These are phyloP conservation scores for Nemania diffusa DNA, from an alignment of 2,329 filamentous ascomycete species.

Conservation along the genomic window DNA sequence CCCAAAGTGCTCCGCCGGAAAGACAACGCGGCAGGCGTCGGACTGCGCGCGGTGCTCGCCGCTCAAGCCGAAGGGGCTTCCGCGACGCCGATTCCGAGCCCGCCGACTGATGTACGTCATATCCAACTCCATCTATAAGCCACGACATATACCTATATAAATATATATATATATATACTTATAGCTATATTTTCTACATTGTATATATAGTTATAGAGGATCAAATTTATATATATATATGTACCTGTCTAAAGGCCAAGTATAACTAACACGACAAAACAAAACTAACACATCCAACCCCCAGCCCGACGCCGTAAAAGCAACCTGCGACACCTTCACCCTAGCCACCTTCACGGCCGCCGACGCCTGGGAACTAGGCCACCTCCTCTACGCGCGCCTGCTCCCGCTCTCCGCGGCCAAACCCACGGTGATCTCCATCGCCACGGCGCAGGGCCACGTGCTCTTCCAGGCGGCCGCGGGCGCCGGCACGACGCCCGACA, in stretches of 20 bases:
- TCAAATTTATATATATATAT: neutral
- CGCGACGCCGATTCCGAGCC: slow-evolving; percentile 32
- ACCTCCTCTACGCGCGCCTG: slow-evolving; percentile 71
- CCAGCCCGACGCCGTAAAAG: slow-evolving; percentile 47
- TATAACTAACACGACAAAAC: too few relatives aligned
- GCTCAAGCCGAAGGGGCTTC: slow-evolving; percentile 28
- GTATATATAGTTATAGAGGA: too few relatives aligned
- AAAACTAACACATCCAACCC: too few relatives aligned
- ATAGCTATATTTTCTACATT: too few relatives aligned
- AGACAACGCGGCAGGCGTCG: slow-evolving; percentile 36
- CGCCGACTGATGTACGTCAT: slow-evolving; percentile 30
- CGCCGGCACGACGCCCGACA: slow-evolving; percentile 75
- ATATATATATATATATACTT: neutral
- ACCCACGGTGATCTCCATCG: slow-evolving; percentile 71
- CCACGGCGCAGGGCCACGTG: slow-evolving; percentile 68
- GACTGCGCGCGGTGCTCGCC: slow-evolving; percentile 41
- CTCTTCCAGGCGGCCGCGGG: slow-evolving; percentile 78
- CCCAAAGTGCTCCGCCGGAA: slow-evolving; percentile 39
- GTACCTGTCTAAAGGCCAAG: too few relatives aligned
- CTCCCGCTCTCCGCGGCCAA: slow-evolving; percentile 58
- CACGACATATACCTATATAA: neutral
- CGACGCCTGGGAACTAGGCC: slow-evolving; percentile 73
- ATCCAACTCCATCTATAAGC: neutral
- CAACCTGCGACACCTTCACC: slow-evolving; percentile 57
- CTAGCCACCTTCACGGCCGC: slow-evolving; percentile 67